A percentile compares a stretch with the other conserved stretches of the same genome.
These are phyloP conservation scores for Syzygium syzygioides DNA, from an alignment of 441 rosid genomes.

Conservation along the genomic window DNA sequence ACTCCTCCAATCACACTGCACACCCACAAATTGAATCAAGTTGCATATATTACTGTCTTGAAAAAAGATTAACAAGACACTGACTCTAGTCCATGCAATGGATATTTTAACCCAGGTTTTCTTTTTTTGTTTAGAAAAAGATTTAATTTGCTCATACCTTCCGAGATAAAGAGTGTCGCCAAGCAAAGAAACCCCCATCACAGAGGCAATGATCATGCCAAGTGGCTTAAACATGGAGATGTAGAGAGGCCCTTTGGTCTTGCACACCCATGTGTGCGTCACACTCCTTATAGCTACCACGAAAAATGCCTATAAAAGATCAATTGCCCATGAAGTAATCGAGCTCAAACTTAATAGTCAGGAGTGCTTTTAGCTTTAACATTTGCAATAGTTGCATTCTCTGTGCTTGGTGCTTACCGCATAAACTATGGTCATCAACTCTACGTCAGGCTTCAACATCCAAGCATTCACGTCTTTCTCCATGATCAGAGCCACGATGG, in stretches of 20 bases:
- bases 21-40: not conserved
- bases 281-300: conserved; percentile 20
- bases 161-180: conserved; percentile 49
- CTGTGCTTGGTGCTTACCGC: conserved; percentile 13
- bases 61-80: not conserved
- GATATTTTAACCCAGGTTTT: not conserved
- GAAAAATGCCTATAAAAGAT: conserved; percentile 22
- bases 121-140: not conserved
- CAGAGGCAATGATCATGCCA: conserved; percentile 34
- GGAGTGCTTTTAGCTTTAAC: not conserved
- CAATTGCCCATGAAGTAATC: not conserved
- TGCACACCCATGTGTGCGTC: conserved; percentile 38
- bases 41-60: too few relatives aligned
- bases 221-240: conserved; percentile 45
- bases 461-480: conserved; percentile 24
- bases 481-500: conserved; percentile 9
- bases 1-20: conserved; percentile 45
- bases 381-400: not conserved
- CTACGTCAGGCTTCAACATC: conserved; percentile 21
- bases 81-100: not conserved
- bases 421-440: conserved; percentile 19
- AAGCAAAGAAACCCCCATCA: conserved; percentile 32
- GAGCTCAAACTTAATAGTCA: not conserved
- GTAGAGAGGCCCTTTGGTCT: conserved; percentile 40
- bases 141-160: conserved; percentile 20